Evolutionary conservation across 2,329 filamentous ascomycete species (phyloP).

Genomic region (Penicillium sp.): DNA sequence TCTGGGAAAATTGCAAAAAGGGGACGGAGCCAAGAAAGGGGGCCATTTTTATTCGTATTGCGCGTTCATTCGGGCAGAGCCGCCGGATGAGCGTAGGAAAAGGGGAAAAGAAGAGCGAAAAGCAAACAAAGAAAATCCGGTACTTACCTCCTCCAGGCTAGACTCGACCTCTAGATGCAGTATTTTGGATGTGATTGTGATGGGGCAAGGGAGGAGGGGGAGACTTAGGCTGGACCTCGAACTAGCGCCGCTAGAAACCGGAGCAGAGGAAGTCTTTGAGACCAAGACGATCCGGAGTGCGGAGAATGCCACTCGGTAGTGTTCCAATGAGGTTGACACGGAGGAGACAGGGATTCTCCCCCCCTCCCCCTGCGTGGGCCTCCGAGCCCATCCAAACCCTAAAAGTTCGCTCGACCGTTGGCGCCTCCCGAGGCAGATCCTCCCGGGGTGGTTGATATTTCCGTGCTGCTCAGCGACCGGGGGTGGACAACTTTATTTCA

Average conservation of each 20-base stretch:
- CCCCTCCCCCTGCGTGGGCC: slow-evolving; percentile 1
- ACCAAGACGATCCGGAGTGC: slow-evolving; percentile 17
- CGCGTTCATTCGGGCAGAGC: slow-evolving; percentile 6
- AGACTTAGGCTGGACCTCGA: not conserved
- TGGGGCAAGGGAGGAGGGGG: not conserved
- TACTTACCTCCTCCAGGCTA: not conserved
- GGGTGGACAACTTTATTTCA: slow-evolving; percentile 29
- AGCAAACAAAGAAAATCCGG: slow-evolving; percentile 7
- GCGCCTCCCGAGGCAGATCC: slow-evolving; percentile 24
- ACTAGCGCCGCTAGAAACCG: not conserved
- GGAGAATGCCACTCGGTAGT: slow-evolving; percentile 10
- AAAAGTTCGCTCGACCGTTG: slow-evolving; percentile 21
- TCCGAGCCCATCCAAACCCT: not conserved
- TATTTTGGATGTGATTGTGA: not conserved
- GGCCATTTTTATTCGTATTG: not conserved
- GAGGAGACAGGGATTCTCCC: not conserved
- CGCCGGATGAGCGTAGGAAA: slow-evolving; percentile 2
- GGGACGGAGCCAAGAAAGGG: not conserved
- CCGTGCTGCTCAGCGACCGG: too few relatives aligned
- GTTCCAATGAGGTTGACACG: slow-evolving; percentile 3
- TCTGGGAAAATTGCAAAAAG: not conserved
- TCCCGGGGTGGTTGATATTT: too few relatives aligned
- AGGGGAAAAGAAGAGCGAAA: not conserved
- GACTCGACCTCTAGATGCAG: not conserved
- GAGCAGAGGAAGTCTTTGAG: too few relatives aligned